Conservation (phyloP, 441 rosid species). For the Capsella rubella region DNA sequence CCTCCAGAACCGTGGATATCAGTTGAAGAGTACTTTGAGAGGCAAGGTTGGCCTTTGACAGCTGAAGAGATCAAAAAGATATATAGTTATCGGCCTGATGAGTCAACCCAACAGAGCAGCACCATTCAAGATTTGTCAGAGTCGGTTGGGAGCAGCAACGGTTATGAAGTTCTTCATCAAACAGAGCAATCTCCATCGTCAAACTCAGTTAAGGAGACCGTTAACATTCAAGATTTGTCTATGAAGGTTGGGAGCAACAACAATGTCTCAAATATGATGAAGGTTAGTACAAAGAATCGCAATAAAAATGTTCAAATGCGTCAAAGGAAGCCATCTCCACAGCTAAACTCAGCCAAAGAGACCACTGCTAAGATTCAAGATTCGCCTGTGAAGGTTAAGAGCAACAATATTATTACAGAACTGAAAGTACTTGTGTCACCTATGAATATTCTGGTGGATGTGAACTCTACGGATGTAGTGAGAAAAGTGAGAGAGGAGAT, state of each 20-base stretch:
- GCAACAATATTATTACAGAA: no score
- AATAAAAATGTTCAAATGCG: not conserved
- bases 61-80: not conserved
- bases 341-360: not conserved
- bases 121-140: constrained; percentile 3
- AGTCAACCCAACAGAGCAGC: constrained; percentile 25
- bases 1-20: constrained; percentile 8
- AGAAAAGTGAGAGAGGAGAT: constrained; percentile 70
- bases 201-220: no score
- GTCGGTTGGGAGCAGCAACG: not conserved
- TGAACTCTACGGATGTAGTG: constrained; percentile 61
- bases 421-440: constrained; percentile 62
- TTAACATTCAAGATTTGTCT: constrained; percentile 4
- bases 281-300: no score
- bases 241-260: not conserved
- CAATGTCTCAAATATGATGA: no score
- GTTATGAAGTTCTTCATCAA: not conserved
- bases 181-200: no score
- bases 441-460: constrained; percentile 54
- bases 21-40: not conserved
- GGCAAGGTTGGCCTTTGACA: constrained; percentile 6
- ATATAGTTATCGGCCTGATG: constrained; percentile 6
- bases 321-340: not conserved
- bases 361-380: constrained; percentile 26
- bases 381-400: constrained; percentile 35